Conservation (phyloP, 768 basidiomycete species). For the Pleurotus sapidus region DNA sequence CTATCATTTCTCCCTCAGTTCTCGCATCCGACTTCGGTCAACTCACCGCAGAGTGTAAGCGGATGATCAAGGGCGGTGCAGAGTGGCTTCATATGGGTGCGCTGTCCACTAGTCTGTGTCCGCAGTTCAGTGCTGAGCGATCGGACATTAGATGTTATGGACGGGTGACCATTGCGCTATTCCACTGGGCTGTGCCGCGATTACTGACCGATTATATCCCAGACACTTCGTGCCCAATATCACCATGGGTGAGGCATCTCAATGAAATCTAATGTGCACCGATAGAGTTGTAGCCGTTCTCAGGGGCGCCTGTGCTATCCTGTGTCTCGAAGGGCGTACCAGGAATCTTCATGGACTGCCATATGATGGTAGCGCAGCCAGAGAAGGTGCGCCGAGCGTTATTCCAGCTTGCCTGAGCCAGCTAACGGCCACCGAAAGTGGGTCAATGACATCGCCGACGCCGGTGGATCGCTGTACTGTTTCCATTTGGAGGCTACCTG, state of each 20-base stretch:
- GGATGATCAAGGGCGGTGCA: slow-evolving; percentile 94
- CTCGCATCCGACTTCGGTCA: slow-evolving; percentile 97
- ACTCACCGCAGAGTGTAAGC: slow-evolving; percentile 90
- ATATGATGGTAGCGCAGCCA: slow-evolving; percentile 99
- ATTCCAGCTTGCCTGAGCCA: too few relatives aligned
- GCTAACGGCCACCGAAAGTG: slow-evolving; percentile 53
- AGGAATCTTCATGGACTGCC: slow-evolving; percentile 99
- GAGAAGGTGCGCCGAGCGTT: slow-evolving; percentile 56
- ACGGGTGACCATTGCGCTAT: slow-evolving; percentile 57
- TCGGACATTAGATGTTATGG: slow-evolving; percentile 82
- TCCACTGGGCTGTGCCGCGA: background rate
- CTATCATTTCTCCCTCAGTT: slow-evolving; percentile 96
- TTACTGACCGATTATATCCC: slow-evolving; percentile 6
- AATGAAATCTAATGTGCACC: background rate
- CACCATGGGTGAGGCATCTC: slow-evolving; percentile 74
- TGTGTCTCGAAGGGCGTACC: slow-evolving; percentile 86
- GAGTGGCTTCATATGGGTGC: slow-evolving; percentile 99
- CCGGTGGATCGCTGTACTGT: slow-evolving; percentile 92
- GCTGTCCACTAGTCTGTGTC: slow-evolving; percentile 9
- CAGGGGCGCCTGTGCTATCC: slow-evolving; percentile 85
- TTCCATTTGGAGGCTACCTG: slow-evolving; percentile 96
- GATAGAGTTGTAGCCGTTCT: slow-evolving; percentile 7
- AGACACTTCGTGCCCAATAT: slow-evolving; percentile 99
- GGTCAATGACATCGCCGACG: slow-evolving; percentile 94
- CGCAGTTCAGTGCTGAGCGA: slow-evolving; percentile 9